Evolutionary conservation across 176 grass and related monocot species (phyloP), one percentile per base, ranked within the genome.

Genomic region (Guadua angustifolia): DNA sequence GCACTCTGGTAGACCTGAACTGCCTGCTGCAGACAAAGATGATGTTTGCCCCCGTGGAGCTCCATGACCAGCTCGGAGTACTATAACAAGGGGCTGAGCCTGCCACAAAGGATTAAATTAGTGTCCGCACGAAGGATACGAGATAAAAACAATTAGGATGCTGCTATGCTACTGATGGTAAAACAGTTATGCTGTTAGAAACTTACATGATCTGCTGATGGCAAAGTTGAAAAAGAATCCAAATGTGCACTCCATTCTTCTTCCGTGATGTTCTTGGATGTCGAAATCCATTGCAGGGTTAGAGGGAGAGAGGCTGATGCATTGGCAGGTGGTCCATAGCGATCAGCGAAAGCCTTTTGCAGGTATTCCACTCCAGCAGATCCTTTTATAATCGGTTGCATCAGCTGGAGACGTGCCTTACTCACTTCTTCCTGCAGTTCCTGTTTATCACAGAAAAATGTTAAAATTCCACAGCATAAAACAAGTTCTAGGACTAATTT

Each of bases 331-430:
- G 80, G 71, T 40, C 93, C 91, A 68, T 88, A 94, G 35, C 71
- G 93, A 77, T 94, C 91, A 21, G 80, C 11, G 81, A 99, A 99
- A 79, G 93, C 96, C 74, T 99, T 92, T 71, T 94, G 91, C 82
- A 99, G 87, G 74, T 99, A 99, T 66, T 94, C 93, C 44, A 94
- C 80, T 88, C 96, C 96, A 13, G 78, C 89, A 75, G 89, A 90
- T 29, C 91, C 93, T 88, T 92, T 93, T 71, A 99, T 82, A 45
- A 94, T 86, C 0, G 91, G 96, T 74, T 95, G 85, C 76, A 99
- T 77, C 74, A 95, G 71, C 67, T 95, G 89, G 69, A 99, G 92
- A 43, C 71, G 93, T 52, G 91, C 91, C 58, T 92, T 89, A 50
- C 91, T 95, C 29, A 99, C 85, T 83, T 99, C 93, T 76, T 39